These are phyloP conservation scores for Coemansia sp. DNA, from an alignment of 192 early-diverging fungal genomes.

Conservation along the genomic window DNA sequence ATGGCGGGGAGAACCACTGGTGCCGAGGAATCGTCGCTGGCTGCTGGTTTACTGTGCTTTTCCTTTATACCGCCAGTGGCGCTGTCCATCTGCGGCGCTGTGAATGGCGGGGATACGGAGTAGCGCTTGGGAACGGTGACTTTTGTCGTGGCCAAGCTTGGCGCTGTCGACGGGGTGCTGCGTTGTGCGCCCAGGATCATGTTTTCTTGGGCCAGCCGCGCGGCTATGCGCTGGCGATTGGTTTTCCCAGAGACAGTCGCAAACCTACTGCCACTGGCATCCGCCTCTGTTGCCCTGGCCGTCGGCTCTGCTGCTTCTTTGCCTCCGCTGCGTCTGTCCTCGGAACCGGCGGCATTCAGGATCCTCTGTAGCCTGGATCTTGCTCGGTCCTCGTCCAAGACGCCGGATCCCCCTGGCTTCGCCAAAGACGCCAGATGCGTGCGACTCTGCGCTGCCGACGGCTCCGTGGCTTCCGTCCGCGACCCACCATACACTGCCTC, in stretches of 20 bases:
- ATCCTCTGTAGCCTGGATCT: neutral
- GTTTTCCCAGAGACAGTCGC: constrained; percentile 14
- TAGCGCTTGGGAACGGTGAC: constrained; percentile 35
- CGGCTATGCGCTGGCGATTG: constrained; percentile 10
- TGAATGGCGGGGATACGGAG: constrained; percentile 26
- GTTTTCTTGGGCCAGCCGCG: neutral
- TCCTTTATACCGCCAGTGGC: neutral
- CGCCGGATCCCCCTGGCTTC: neutral
- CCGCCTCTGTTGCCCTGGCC: neutral
- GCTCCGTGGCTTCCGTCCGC: constrained; percentile 22
- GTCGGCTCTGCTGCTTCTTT: neutral
- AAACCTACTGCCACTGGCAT: constrained; percentile 5
- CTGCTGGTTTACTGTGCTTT: neutral
- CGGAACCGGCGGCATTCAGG: neutral
- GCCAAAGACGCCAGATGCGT: neutral
- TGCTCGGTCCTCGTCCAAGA: neutral
- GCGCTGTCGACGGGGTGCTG: constrained; percentile 27
- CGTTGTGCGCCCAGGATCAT: constrained; percentile 3
- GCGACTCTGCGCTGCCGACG: constrained; percentile 12
- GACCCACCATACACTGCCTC: constrained; percentile 53
- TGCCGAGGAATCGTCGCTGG: neutral
- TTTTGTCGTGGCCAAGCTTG: constrained; percentile 24
- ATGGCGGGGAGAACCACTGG: constrained; percentile 4
- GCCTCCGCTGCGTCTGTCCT: neutral
- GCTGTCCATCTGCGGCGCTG: constrained; percentile 3